Base-by-base conservation (phyloP, 2,329 filamentous ascomycete genomes). In the Fusarium zealandicum region DNA sequence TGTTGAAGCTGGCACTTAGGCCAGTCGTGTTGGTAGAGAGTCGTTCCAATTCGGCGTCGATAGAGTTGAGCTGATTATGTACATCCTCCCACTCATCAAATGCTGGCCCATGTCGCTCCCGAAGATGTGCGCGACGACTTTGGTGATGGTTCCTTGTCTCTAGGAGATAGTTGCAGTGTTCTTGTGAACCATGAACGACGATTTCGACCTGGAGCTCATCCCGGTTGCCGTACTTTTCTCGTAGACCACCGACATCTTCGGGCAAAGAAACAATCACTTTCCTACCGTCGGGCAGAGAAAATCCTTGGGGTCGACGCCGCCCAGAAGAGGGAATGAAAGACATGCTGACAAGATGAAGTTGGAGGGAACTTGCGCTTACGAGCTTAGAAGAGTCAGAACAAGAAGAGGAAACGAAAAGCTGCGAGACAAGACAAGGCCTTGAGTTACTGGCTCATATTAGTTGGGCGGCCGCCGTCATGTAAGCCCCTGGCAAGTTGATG, bases 1-100 rank as follows among this genome's bases (percentile, higher is more conserved):
- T 84, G 48, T 78, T 78, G 67, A 88, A 88, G 66, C 82, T 87
- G 28, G 83, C 82, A 62, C 83, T 82, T 17, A 88, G 72, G 14
- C 79, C 66, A n/a, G 83, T 78, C 4, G 79, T 76, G 63, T 84
- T 81, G 51, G 80, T 78, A 3, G 76, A 79, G 44, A 87, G 71
- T 56, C 78, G 74, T 51, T 83, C 79, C 6, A 88, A 70, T 68
- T 87, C 83, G 2, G 66, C 60, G 10, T 75, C 76, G n/a, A 87
- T 73, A 1, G 71, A 70, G 51, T 82, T 78, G 10, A 88, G 73
- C 58, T 86, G 80, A 8, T 70, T 65, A 36, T 81, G 79, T 8
- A 85, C 77, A 41, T 76, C 69, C 63, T 87, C 83, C 70, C 85
- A 84, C 60, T 85, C 80, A 25, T 81, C 77, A 60, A 80, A 83